These are phyloP conservation scores for Fusarium setosum DNA, from an alignment of 2,329 filamentous ascomycete species.

Conservation along the genomic window DNA sequence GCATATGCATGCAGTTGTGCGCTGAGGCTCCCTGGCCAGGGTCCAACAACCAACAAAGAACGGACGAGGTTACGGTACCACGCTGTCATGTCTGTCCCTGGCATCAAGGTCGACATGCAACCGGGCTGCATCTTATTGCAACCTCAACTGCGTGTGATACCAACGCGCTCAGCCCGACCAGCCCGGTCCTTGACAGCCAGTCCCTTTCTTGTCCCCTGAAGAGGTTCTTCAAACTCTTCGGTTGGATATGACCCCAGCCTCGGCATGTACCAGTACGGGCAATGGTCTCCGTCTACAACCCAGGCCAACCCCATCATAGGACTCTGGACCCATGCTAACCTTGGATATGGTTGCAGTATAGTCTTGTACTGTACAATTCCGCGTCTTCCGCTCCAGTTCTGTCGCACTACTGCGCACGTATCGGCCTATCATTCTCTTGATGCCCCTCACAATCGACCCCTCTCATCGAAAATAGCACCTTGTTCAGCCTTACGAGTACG, in stretches of 20 bases:
- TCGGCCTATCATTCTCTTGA: not conserved
- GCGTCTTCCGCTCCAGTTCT: conserved; percentile 16
- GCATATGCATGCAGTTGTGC: conserved; percentile 4
- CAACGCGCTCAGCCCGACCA: not conserved
- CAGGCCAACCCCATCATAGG: conserved; percentile 4
- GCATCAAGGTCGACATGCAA: not conserved
- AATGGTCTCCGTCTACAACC: conserved; percentile 14
- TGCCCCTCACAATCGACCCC: conserved; percentile 4
- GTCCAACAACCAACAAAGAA: not conserved
- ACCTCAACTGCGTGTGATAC: conserved; percentile 3
- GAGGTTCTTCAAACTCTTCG: not conserved
- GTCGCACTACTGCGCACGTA: conserved; percentile 1
- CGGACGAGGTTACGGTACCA: not conserved
- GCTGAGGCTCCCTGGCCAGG: not conserved
- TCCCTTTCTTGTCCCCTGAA: not conserved
- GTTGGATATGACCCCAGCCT: conserved; percentile 16
- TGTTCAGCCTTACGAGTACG: conserved; percentile 44
- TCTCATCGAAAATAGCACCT: conserved; percentile 32
- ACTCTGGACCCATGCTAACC: conserved; percentile 16
- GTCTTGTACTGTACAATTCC: conserved; percentile 26
- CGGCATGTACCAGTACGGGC: conserved; percentile 32
- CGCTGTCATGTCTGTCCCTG: conserved; percentile 7
- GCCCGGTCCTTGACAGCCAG: not conserved
- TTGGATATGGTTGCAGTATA: conserved; percentile 12
- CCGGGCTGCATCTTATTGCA: not conserved